These are phyloP conservation scores for Pleurotus tuber-regium DNA, from an alignment of 768 basidiomycete genomes.

Conservation along the genomic window DNA sequence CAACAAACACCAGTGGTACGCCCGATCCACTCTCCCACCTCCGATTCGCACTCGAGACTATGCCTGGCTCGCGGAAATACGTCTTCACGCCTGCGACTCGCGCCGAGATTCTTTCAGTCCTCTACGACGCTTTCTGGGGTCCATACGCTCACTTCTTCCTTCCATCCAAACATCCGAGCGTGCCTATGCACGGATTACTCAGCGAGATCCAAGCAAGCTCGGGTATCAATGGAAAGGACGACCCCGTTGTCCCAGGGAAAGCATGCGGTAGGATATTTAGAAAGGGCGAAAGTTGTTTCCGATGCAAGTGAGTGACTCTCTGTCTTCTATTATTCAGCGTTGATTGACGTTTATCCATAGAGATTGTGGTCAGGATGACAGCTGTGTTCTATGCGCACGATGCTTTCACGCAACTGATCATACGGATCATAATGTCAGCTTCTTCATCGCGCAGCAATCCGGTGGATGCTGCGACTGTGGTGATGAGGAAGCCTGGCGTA, in stretches of 20 bases:
- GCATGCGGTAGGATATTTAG: constrained; percentile 85
- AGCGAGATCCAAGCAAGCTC: constrained; percentile 66
- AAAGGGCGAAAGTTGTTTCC: constrained; percentile 89
- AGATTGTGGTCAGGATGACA: constrained; percentile 88
- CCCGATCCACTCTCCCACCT: constrained; percentile 70
- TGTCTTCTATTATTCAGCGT: constrained; percentile 1
- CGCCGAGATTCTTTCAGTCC: constrained; percentile 76
- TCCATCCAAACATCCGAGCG: constrained; percentile 57
- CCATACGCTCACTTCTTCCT: constrained; percentile 71
- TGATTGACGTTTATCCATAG: constrained; percentile 37
- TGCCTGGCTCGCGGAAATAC: constrained; percentile 79
- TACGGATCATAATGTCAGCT: constrained; percentile 84
- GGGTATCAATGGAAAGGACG: constrained; percentile 56
- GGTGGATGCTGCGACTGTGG: constrained; percentile 96
- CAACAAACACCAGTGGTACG: constrained; percentile 48
- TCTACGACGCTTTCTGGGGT: constrained; percentile 84
- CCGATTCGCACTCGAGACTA: constrained; percentile 73
- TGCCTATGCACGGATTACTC: constrained; percentile 62
- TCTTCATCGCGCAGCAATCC: constrained; percentile 89
- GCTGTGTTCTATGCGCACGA: constrained; percentile 83
- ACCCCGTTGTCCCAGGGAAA: constrained; percentile 61
- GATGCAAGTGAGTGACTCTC: constrained; percentile 77
- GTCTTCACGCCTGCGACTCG: constrained; percentile 71
- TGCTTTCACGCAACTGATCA: constrained; percentile 93
- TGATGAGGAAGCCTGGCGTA: constrained; percentile 85